phyloP scores from a whole-genome alignment of 306 rosid species.

The Fagus sylvatica region DNA sequence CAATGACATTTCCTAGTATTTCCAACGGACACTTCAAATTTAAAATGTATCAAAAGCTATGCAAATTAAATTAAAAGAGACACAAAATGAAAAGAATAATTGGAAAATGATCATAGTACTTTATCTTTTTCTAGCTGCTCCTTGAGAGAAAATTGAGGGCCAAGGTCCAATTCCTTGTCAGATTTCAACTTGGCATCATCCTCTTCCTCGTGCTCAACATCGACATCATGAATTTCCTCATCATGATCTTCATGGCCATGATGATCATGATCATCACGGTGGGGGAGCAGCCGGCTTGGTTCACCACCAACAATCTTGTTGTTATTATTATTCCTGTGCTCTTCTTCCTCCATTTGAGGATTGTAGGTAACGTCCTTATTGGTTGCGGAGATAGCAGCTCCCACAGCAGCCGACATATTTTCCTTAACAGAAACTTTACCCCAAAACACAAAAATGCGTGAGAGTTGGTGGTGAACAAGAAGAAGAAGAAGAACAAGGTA shows the following conservation, averaged over 20 bases:
- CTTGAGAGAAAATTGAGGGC: constrained; percentile 84
- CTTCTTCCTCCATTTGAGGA: constrained; percentile 47
- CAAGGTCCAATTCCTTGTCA: constrained; percentile 52
- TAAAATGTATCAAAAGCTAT: no score
- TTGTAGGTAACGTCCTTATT: constrained; percentile 42
- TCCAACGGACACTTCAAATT: no score
- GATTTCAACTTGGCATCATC: constrained; percentile 49
- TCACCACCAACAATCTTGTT: constrained; percentile 33
- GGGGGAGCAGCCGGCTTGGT: constrained; percentile 23
- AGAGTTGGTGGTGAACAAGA: background rate
- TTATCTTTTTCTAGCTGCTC: constrained; percentile 93
- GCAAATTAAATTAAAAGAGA: background rate
- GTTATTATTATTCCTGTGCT: constrained; percentile 35
- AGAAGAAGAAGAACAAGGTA: background rate
- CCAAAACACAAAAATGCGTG: constrained; percentile 7
- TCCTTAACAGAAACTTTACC: constrained; percentile 1
- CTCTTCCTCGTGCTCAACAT: constrained; percentile 46
- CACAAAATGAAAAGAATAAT: background rate
- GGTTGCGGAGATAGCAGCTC: constrained; percentile 60
- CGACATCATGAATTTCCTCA: constrained; percentile 1
- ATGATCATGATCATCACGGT: constrained; percentile 2
- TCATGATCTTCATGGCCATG: constrained; percentile 3
- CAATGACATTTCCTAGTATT: no score
- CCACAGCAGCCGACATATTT: constrained; percentile 62
- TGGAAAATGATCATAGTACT: constrained; percentile 28